Evolutionary conservation across 805 yeast species (phyloP).

Genomic region (Blastobotrys peoriensis): DNA sequence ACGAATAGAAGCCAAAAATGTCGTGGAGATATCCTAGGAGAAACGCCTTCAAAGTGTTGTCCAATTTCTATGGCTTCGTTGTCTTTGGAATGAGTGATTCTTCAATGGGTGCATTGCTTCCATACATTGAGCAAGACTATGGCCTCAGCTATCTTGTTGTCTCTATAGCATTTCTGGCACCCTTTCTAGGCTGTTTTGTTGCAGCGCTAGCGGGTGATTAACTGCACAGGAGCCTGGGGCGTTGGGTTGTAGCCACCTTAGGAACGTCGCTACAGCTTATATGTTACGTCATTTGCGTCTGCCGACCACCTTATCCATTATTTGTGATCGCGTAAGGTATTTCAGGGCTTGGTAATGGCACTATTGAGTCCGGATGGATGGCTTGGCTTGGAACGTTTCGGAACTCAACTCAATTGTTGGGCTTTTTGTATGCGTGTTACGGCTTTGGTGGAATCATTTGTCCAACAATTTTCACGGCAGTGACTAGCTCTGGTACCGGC

Average conservation of each 20-base stretch:
- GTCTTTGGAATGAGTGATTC: constrained; percentile 56
- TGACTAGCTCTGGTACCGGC: constrained; percentile 41
- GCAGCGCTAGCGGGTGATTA: constrained; percentile 46
- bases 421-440: constrained; percentile 60
- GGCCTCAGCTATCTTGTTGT: constrained; percentile 42
- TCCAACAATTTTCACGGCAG: constrained; percentile 56
- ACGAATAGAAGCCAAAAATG: too few species aligned
- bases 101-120: constrained; percentile 54
- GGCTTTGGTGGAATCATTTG: constrained; percentile 69
- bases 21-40: constrained; percentile 17
- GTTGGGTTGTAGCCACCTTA: constrained; percentile 38
- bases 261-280: constrained; percentile 34
- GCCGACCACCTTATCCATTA: constrained; percentile 38
- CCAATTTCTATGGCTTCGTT: constrained; percentile 30
- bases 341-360: constrained; percentile 52
- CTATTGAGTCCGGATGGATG: constrained; percentile 50
- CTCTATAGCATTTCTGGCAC: constrained; percentile 46
- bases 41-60: constrained; percentile 10
- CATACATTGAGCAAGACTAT: constrained; percentile 45
- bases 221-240: constrained; percentile 41
- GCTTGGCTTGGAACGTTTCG: constrained; percentile 43
- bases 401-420: constrained; percentile 53
- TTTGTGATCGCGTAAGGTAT: constrained; percentile 37
- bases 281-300: constrained; percentile 35
- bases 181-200: constrained; percentile 48